Base-by-base conservation (phyloP, 805 yeast genomes). In the Candida wancherniae region DNA sequence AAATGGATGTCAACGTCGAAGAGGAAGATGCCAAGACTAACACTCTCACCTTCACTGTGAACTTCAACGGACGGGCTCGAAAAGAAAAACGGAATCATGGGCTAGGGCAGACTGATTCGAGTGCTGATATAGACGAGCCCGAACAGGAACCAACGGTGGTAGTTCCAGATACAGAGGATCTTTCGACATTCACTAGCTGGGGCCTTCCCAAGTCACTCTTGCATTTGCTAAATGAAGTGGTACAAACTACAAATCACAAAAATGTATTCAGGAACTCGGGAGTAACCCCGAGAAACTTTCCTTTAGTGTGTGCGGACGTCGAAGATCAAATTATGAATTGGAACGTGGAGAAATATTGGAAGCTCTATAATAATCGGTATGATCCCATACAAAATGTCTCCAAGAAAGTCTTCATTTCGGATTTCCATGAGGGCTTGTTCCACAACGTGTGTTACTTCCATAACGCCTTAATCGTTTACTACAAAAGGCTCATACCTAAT, bases 241-340 rank as follows among this genome's bases (percentile, higher is more conserved):
- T 73, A 5, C 63, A 59, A 15, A 51, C 74, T 24, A 58, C 80
- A 2, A 75, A 75, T 45, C 77, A 73, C 43, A 67, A 71, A 42
- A 64, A 69, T 36, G 65, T 69, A 37, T 74, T 74, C 44, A 37
- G 42, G 29, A 42, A 39, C 6, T 42, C 50, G 17, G 60, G 63
- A 15, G 58, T 64, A 19, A 62, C 58, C 25, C 79, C 80, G 0
- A 53, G 79, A 24, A 74, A 73, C 42, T 75, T 72, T 45, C 78
- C 79, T 4, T 60, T 63, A 31, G 56, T 73, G 3, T 73, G 79
- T 42, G 73, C 77, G 31, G 78, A 73, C 31, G 44, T 68, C 3
- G 77, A 73, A 38, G 78, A 73, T 33, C 66, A 61, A 21, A 48
- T 75, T 13, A 35, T 64, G 26, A 58, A 52, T 29, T 75, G 79